These are phyloP conservation scores for Linum usitatissimum DNA, from an alignment of 345 rosid genomes.

Conservation along the genomic window DNA sequence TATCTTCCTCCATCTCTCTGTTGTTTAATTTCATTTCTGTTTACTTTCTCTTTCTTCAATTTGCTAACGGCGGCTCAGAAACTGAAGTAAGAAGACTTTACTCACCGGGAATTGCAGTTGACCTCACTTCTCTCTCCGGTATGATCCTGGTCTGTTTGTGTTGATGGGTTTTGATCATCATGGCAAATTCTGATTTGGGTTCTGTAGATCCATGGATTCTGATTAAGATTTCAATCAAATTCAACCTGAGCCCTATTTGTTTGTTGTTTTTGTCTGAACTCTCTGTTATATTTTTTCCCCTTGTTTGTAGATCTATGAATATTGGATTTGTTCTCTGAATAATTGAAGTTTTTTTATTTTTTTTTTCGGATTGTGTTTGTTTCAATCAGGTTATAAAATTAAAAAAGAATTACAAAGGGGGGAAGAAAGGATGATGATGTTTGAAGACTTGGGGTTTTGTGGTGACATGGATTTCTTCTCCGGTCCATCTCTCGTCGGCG, in stretches of 20 bases:
- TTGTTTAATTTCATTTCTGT: neutral
- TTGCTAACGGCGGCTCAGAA: neutral
- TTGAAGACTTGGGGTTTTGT: constrained; percentile 71
- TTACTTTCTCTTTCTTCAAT: neutral
- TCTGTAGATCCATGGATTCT: neutral
- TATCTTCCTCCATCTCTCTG: neutral
- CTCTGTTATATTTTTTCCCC: neutral
- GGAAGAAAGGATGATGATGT: constrained; percentile 35
- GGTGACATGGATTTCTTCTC: constrained; percentile 69
- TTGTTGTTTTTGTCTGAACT: too few relatives aligned
- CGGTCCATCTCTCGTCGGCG: constrained; percentile 17
- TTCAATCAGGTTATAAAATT: neutral
- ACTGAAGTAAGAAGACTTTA: neutral
- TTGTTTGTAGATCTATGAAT: neutral
- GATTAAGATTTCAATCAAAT: neutral
- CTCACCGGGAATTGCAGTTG: neutral
- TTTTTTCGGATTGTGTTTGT: neutral
- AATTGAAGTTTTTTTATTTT: too few relatives aligned
- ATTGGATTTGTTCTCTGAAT: neutral
- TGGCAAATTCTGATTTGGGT: neutral
- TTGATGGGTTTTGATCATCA: neutral
- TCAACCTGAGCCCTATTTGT: neutral
- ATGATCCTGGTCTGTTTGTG: neutral
- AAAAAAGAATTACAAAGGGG: neutral
- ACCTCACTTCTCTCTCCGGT: neutral